Conservation (phyloP, 108 stramenopile species). For the Pseudonitzschia multiseries region DNA sequence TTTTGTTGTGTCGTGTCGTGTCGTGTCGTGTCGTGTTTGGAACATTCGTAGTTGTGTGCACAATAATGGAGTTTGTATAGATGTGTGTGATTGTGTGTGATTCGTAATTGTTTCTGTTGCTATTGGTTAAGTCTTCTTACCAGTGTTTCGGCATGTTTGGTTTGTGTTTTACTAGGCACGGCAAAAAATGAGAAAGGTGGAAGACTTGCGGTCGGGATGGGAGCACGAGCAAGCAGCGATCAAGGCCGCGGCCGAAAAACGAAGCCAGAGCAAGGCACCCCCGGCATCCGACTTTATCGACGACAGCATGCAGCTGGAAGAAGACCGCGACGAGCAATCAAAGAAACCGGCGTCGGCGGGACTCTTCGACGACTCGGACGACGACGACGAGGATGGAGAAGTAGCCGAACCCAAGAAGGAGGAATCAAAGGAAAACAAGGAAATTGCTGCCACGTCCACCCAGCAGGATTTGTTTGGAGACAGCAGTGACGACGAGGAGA, state of each 20-base stretch:
- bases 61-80: too few relatives aligned
- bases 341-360: constrained; percentile 34
- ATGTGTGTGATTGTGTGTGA: too few relatives aligned
- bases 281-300: constrained; percentile 40
- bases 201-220: constrained; percentile 67
- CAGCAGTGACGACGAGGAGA: constrained; percentile 46
- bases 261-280: constrained; percentile 42
- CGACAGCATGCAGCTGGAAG: constrained; percentile 40
- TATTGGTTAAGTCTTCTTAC: too few relatives aligned
- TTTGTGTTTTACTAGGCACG: constrained; percentile 33
- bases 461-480: constrained; percentile 79
- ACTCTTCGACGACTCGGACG: constrained; percentile 69
- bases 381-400: constrained; percentile 22
- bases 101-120: too few relatives aligned
- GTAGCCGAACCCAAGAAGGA: constrained; percentile 11
- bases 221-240: constrained; percentile 52
- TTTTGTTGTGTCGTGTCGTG: too few relatives aligned
- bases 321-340: constrained; percentile 39
- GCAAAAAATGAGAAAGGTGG: constrained; percentile 65
- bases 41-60: too few relatives aligned
- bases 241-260: constrained; percentile 46
- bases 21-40: too few relatives aligned
- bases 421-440: constrained; percentile 28
- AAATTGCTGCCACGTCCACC: constrained; percentile 26
- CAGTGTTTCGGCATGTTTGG: background rate